A percentile compares a stretch with the other conserved stretches of the same genome.
These are phyloP conservation scores for Lachnellula occidentalis DNA, from an alignment of 2,329 filamentous ascomycete species.

Conservation along the genomic window DNA sequence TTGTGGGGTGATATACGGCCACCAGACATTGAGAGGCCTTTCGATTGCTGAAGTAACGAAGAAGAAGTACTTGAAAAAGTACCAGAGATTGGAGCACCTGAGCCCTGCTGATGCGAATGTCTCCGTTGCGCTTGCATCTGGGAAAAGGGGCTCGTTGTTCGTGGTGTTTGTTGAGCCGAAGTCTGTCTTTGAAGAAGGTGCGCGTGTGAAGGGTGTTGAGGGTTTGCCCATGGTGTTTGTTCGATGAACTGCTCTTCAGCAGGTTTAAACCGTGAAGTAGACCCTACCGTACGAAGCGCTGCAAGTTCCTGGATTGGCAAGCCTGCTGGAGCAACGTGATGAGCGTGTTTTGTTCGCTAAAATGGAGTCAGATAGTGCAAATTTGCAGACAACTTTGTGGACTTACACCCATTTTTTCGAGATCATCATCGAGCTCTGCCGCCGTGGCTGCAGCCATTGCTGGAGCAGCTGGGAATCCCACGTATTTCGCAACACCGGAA, in stretches of 20 bases:
- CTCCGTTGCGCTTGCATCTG: conserved; percentile 31
- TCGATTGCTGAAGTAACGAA: conserved; percentile 23
- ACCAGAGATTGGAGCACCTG: conserved; percentile 27
- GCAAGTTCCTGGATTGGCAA: conserved; percentile 30
- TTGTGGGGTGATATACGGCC: conserved; percentile 29
- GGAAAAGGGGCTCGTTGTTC: conserved; percentile 33
- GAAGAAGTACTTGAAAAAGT: conserved; percentile 27
- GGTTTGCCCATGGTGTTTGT: conserved; percentile 88
- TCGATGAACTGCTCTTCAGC: conserved; percentile 84
- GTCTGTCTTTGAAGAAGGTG: conserved; percentile 37
- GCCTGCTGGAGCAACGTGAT: conserved; percentile 18
- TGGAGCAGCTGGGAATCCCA: conserved; percentile 94
- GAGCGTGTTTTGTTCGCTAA: conserved; percentile 26
- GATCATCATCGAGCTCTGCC: conserved; percentile 76
- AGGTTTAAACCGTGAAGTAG: conserved; percentile 41
- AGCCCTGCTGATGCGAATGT: conserved; percentile 34
- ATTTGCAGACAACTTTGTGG: not conserved
- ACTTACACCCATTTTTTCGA: conserved; percentile 83
- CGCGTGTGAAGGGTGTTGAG: conserved; percentile 66
- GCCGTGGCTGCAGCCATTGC: conserved; percentile 67
- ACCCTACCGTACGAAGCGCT: conserved; percentile 27
- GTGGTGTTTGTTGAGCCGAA: conserved; percentile 34
- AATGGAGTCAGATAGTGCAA: conserved; percentile 12
- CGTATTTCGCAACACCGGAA: conserved; percentile 86
- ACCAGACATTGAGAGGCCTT: conserved; percentile 20